phyloP scores from a whole-genome alignment of 2,329 filamentous ascomycete genomes.

The Monilinia fructicola region DNA sequence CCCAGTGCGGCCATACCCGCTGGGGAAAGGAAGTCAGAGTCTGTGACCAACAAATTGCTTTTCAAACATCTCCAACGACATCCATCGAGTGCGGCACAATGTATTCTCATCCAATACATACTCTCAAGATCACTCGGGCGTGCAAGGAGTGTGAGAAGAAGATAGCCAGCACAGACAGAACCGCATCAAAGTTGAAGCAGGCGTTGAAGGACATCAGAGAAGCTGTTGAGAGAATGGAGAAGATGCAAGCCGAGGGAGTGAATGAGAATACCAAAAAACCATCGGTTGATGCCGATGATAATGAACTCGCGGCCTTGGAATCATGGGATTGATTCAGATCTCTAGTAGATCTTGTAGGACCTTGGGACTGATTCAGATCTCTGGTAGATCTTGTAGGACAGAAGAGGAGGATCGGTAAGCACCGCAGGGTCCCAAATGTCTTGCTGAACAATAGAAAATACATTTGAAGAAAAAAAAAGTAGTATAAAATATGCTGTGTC shows the following conservation, averaged over 20 bases:
- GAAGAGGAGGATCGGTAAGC: constrained; percentile 3
- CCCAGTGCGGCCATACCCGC: background rate
- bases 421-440: constrained; percentile 5
- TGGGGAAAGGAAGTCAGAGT: constrained; percentile 1
- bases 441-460: constrained; percentile 16
- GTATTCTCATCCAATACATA: constrained; percentile 17
- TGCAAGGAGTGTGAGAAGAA: constrained; percentile 7
- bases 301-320: background rate
- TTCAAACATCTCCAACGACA: background rate
- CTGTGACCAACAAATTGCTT: constrained; percentile 12
- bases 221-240: constrained; percentile 16
- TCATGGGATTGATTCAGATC: constrained; percentile 11
- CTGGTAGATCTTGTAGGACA: constrained; percentile 11
- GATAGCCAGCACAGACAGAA: background rate
- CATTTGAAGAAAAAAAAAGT: background rate
- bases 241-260: constrained; percentile 6
- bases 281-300: background rate
- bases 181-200: constrained; percentile 1
- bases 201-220: constrained; percentile 13
- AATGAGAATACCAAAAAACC: background rate
- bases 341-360: background rate
- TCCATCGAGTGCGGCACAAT: constrained; percentile 11
- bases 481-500: background rate
- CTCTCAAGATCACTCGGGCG: background rate
- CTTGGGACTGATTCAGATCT: constrained; percentile 13